A percentile compares a stretch with the other conserved stretches of the same genome.
These are phyloP conservation scores for Musa troglodytarum DNA, from an alignment of 176 grass and related monocot genomes.

Conservation along the genomic window DNA sequence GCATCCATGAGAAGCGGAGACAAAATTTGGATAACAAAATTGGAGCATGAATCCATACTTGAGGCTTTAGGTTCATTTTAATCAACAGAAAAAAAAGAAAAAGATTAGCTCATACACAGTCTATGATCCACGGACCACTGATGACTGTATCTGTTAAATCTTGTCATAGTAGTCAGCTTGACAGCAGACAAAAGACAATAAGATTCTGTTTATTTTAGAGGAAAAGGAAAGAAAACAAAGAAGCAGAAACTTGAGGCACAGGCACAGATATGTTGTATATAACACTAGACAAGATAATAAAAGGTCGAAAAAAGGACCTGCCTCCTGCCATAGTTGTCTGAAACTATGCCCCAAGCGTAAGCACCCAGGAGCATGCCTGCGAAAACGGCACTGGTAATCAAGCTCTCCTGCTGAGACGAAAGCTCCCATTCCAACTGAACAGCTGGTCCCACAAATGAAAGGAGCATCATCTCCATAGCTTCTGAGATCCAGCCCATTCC, in stretches of 20 bases:
- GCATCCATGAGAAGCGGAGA: not conserved
- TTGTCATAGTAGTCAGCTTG: not conserved
- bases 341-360: conserved; percentile 81
- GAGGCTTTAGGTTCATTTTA: no score
- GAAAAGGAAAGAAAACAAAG: not conserved
- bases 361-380: conserved; percentile 83
- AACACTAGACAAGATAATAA: conserved; percentile 15
- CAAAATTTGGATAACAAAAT: not conserved
- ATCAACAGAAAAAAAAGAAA: no score
- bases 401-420: conserved; percentile 73
- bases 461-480: conserved; percentile 98
- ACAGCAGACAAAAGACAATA: not conserved
- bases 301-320: conserved; percentile 53
- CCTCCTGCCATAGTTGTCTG: conserved; percentile 94
- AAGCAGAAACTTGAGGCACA: conserved; percentile 5
- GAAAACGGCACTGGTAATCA: conserved; percentile 92
- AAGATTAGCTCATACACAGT: no score
- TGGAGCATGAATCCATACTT: not conserved
- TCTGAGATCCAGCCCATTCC: conserved; percentile 79
- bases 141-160: no score
- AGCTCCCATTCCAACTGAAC: conserved; percentile 84
- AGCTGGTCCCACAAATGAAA: conserved; percentile 84
- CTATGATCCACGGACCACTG: no score
- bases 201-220: not conserved
- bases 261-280: not conserved